Base-by-base conservation (phyloP, 495 filamentous ascomycete genomes). In the Cercophora sp. region DNA sequence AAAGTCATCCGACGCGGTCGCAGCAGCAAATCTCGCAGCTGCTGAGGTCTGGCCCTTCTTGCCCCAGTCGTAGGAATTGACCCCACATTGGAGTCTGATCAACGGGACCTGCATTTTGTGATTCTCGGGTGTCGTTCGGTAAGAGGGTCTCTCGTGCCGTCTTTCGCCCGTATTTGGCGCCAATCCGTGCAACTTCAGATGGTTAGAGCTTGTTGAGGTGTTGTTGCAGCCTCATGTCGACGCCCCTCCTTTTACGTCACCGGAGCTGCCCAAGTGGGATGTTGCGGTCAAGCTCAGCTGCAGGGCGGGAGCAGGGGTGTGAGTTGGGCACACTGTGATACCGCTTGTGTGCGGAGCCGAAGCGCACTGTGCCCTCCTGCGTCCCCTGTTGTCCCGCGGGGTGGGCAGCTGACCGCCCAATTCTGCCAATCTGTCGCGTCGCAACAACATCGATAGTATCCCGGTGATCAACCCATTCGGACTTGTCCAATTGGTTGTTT, bases 41-140 rank as follows among this genome's bases (percentile, higher is more conserved):
- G 87, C 80, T 23, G 92, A 96, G 22, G 86, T 76, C 29, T 80
- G 79, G 56, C 92, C 92, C 55, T 89, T 78, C 74, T 94, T 96
- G 82, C 93, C 93, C 93, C 93, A 98, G 70, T 96, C 93, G 68
- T 98, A 98, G 70, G 91, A 96, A 67, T 98, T 98, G 58, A 91
- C 89, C 60, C 92, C 92, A 75, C 93, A 96, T 71, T 95, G 89
- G 60, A 98, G 83, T 45, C 89, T 84, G 67, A 96, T 83, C 40
- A 98, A 74, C 61, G 93, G 93, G 40, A 95, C 66, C 72, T 66
- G 66, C 63, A 70, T 68, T 23, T 40, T 56, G 23, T 31, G 37
- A 20, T 2, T 31, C 8, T 41, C 13, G 29, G n/a, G n/a, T n/a
- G n/a, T n/a, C n/a, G n/a, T n/a, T n/a, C n/a, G n/a, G n/a, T n/a